Base-by-base conservation (phyloP, 805 yeast species). In the Yamadazyma kitorensis region DNA sequence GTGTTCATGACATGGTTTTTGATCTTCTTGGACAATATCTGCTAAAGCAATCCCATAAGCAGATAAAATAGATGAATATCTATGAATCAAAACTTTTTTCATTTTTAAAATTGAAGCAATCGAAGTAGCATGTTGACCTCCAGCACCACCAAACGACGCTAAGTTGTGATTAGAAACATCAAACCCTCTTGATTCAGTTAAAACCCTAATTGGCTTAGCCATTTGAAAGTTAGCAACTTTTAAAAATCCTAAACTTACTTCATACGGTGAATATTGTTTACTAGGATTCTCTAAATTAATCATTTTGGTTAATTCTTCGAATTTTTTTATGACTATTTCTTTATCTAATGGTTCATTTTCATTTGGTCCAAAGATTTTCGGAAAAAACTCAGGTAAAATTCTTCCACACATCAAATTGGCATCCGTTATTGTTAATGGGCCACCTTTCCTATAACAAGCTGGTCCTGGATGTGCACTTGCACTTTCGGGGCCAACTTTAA, bases 201-300 rank as follows among this genome's bases (percentile, higher is more conserved):
- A 54, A 13, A 49, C 56, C 39, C 60, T 43, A 12, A 55, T 55
- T 14, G 60, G 59, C 37, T 57, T 42, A 8, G 57, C 56, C 60
- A 51, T 61, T 35, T 57, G 37, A 38, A 55, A 58, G 9, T 52
- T 53, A 3, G 63, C 61, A 9, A 57, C 63, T 39, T 52, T 55
- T 35, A 57, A 48, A 31, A 57, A 57, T 4, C 63, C 63, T 30
- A 43, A 31, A 1, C 61, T 61, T 10, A 57, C 59, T 37, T 57
- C 59, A 36, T 50, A 51, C 1, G 59, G 45, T 6, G 57, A 43
- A 52, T 45, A 40, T 22, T 34, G 37, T 3, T 33, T 27, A 6
- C 94, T 93, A 8, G 93, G 79, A 47, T 49, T 52, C 17, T 60
- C 64, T 28, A 41, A 36, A 31, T 78, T 78, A 36, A 76, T 72